These are phyloP conservation scores for Lipomyces kockii DNA, from an alignment of 805 yeast species.

Conservation along the genomic window DNA sequence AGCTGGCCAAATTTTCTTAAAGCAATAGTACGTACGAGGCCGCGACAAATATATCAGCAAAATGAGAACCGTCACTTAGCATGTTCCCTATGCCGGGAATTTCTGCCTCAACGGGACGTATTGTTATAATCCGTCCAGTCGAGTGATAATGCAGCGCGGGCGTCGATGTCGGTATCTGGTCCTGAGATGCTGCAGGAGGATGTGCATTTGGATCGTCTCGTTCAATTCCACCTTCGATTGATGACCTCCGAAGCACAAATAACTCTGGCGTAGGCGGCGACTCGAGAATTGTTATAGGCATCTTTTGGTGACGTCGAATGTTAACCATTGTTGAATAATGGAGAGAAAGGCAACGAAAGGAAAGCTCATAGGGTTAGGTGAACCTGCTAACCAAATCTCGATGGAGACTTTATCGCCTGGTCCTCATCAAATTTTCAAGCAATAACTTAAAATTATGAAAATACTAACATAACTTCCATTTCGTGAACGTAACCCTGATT, in stretches of 20 bases:
- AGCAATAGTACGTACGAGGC: neutral
- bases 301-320: neutral
- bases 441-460: neutral
- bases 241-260: neutral
- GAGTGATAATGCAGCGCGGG: conserved; percentile 2
- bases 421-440: too few relatives aligned
- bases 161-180: neutral
- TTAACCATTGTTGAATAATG: neutral
- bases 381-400: neutral
- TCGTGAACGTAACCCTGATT: too few relatives aligned
- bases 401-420: too few relatives aligned
- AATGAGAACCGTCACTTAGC: neutral
- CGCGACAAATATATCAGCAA: neutral
- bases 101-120: neutral
- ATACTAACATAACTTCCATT: neutral
- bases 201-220: neutral
- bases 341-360: too few relatives aligned
- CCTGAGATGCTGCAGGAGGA: neutral
- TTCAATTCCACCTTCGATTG: neutral
- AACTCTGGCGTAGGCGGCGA: neutral
- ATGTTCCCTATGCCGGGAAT: neutral
- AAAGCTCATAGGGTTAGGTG: conserved; percentile 1
- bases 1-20: neutral
- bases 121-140: neutral
- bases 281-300: neutral